Evolutionary conservation across 1,284 basidiomycete genomes (phyloP).

Genomic region (Cryptococcus sp.): DNA sequence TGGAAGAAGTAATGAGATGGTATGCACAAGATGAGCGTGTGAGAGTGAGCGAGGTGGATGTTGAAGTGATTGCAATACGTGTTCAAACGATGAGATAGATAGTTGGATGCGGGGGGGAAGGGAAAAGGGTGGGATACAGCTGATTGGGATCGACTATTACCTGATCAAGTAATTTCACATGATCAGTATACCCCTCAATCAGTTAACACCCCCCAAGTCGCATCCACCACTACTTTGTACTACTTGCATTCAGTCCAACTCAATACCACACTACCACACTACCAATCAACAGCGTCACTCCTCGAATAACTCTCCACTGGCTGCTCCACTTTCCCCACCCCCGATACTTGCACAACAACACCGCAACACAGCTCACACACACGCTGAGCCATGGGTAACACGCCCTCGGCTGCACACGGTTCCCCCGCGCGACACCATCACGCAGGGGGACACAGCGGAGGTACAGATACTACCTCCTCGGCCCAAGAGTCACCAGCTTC

Average conservation of each 20-base stretch:
- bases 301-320: background rate
- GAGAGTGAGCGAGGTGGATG: background rate
- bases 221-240: background rate
- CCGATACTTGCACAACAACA: background rate
- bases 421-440: conserved; percentile 10
- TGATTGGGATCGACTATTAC: background rate
- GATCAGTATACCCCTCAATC: background rate
- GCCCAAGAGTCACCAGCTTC: conserved; percentile 7
- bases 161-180: background rate
- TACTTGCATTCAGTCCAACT: background rate
- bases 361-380: background rate
- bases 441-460: background rate
- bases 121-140: background rate
- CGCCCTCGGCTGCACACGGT: conserved; percentile 45
- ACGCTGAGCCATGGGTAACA: conserved; percentile 44
- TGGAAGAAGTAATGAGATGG: background rate
- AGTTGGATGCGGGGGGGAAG: background rate
- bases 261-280: background rate
- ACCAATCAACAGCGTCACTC: background rate
- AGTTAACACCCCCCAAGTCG: background rate
- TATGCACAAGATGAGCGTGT: background rate
- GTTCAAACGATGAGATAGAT: background rate
- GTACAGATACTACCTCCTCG: background rate
- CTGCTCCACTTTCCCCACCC: background rate
- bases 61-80: background rate